Evolutionary conservation across 2,329 filamentous ascomycete species (phyloP).

Genomic region (Botrytis galanthina): DNA sequence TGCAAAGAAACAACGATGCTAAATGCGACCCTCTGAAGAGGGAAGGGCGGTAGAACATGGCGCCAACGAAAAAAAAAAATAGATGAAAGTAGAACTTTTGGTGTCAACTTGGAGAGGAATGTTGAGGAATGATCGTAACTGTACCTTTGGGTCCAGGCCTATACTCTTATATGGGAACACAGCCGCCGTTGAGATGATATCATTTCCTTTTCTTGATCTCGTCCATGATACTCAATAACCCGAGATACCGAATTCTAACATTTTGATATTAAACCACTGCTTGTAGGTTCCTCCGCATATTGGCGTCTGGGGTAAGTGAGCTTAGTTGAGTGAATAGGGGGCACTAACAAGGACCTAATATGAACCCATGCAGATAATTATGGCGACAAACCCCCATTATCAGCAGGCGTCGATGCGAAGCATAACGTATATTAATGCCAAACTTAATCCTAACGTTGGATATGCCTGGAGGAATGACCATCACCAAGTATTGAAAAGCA

Average conservation of each 20-base stretch:
- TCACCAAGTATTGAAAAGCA: background rate
- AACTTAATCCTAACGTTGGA: background rate
- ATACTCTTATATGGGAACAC: constrained; percentile 6
- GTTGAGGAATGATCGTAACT: background rate
- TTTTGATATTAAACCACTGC: background rate
- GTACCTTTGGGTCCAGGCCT: background rate
- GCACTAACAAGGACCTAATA: background rate
- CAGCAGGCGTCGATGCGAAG: background rate
- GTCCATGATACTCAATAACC: constrained; percentile 4
- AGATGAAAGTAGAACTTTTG: background rate
- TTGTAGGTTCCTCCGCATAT: background rate
- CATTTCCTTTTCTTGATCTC: background rate
- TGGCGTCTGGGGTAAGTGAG: constrained; percentile 10
- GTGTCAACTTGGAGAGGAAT: background rate
- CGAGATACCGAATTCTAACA: constrained; percentile 1
- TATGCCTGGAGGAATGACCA: constrained; percentile 3
- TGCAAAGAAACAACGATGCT: background rate
- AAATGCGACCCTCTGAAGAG: background rate
- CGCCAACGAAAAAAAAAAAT: background rate
- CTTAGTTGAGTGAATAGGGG: constrained; percentile 2
- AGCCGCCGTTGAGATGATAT: too few species aligned
- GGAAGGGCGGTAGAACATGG: background rate
- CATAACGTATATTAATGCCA: constrained; percentile 4
- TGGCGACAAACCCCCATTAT: constrained; percentile 9
- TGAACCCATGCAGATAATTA: background rate